A percentile compares a stretch with the other conserved stretches of the same genome.
Evolutionary conservation across 192 early-diverging fungal genomes (phyloP).

Genomic region (Phlyctochytrium bullatum): DNA sequence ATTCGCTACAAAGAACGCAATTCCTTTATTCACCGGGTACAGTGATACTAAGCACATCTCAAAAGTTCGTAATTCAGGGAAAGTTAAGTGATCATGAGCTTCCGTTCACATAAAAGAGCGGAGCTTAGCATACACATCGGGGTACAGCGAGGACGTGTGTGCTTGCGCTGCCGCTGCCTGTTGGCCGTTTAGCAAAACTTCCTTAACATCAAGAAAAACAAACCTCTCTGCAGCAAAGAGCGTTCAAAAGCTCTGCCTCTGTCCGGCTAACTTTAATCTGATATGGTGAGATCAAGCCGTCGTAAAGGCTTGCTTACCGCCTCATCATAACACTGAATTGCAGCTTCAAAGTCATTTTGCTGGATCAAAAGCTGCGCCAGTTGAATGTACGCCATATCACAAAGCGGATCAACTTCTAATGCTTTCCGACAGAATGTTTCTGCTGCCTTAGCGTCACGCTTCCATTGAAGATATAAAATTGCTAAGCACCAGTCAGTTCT

Average conservation of each 20-base stretch:
- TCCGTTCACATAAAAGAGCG: too few relatives aligned
- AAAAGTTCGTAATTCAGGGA: background rate
- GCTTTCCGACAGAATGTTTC: slow-evolving; percentile 76
- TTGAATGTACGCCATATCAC: slow-evolving; percentile 92
- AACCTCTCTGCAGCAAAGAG: slow-evolving; percentile 53
- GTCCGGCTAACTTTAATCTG: slow-evolving; percentile 71
- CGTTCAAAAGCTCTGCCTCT: slow-evolving; percentile 85
- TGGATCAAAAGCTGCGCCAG: slow-evolving; percentile 59
- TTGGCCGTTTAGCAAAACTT: background rate
- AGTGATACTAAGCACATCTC: background rate
- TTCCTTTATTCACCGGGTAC: background rate
- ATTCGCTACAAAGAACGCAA: background rate
- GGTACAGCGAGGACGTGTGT: slow-evolving; percentile 13
- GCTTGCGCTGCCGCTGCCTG: slow-evolving; percentile 30
- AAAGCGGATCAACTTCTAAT: slow-evolving; percentile 87
- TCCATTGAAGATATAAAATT: slow-evolving; percentile 67
- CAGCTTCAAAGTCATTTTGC: slow-evolving; percentile 77
- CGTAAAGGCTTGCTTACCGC: slow-evolving; percentile 43
- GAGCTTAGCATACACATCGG: slow-evolving; percentile 27
- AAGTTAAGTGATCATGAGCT: background rate
- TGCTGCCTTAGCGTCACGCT: slow-evolving; percentile 68
- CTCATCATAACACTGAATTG: slow-evolving; percentile 78
- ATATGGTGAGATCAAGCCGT: background rate
- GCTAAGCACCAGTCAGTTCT: slow-evolving; percentile 26
- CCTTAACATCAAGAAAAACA: slow-evolving; percentile 11